Evolutionary conservation across 1,284 basidiomycete species (phyloP).

Genomic region (Thelephora terrestris): DNA sequence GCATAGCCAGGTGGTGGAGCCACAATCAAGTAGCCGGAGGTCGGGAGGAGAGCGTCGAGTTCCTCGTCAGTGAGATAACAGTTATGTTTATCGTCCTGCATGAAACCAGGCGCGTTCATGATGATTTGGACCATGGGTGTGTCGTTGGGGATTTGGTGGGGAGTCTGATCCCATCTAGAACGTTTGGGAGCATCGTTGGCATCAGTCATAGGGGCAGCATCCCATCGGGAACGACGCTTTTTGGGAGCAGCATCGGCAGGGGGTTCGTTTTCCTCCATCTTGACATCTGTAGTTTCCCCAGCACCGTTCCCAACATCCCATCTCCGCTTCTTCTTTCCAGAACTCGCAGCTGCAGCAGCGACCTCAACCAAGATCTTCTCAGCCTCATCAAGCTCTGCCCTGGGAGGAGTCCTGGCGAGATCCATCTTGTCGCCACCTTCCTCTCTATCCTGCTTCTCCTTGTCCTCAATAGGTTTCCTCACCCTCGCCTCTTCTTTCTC

Average conservation of each 20-base stretch:
- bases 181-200: constrained; percentile 61
- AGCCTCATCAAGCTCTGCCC: constrained; percentile 62
- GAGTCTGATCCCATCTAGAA: constrained; percentile 95
- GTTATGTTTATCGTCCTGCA: constrained; percentile 90
- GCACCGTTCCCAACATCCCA: constrained; percentile 73
- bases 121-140: constrained; percentile 65
- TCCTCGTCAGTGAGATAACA: constrained; percentile 94
- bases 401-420: constrained; percentile 79
- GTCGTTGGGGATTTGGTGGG: constrained; percentile 41
- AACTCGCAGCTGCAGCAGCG: constrained; percentile 21
- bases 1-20: constrained; percentile 92
- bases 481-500: constrained; percentile 93
- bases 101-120: constrained; percentile 76
- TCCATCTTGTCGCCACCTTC: constrained; percentile 79
- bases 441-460: constrained; percentile 70
- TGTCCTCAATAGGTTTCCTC: constrained; percentile 78
- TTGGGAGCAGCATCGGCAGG: constrained; percentile 69
- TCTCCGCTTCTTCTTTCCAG: constrained; percentile 71
- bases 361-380: constrained; percentile 59
- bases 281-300: constrained; percentile 53
- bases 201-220: constrained; percentile 70
- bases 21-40: constrained; percentile 84
- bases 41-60: constrained; percentile 86
- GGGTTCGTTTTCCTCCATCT: no score
- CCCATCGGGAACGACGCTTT: constrained; percentile 92